A percentile compares a stretch with the other conserved stretches of the same genome.
These are phyloP conservation scores for Cryptococcus sp. DNA, from an alignment of 1,284 basidiomycete genomes.

Conservation along the genomic window DNA sequence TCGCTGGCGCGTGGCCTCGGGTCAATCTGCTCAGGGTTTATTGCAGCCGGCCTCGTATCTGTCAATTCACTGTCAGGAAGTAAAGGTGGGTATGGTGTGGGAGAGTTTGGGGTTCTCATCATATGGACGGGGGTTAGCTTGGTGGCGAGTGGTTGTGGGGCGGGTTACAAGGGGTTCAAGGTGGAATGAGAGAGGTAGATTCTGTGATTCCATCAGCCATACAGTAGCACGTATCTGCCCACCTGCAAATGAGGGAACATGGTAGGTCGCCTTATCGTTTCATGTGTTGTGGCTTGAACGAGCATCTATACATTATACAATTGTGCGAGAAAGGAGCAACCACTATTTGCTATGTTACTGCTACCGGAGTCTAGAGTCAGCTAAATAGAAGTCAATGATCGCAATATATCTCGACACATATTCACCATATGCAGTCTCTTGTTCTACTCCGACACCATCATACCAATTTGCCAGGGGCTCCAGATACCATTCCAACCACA, in stretches of 20 bases:
- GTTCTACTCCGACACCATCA: conserved; percentile 5
- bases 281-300: too few species aligned
- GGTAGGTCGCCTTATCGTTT: too few species aligned
- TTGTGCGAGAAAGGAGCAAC: not conserved
- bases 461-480: conserved; percentile 32
- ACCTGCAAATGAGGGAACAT: too few species aligned
- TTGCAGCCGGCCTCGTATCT: conserved; percentile 30
- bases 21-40: conserved; percentile 32
- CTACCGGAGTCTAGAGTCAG: too few species aligned
- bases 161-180: conserved; percentile 30
- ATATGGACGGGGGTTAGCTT: conserved; percentile 31
- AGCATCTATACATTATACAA: too few species aligned
- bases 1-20: conserved; percentile 32
- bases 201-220: not conserved
- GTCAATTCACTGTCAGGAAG: conserved; percentile 14
- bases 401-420: not conserved
- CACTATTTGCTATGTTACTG: too few species aligned
- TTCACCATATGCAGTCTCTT: not conserved
- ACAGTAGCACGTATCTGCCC: too few species aligned
- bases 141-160: conserved; percentile 24
- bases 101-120: conserved; percentile 29
- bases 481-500: conserved; percentile 29
- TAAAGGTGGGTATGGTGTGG: conserved; percentile 29
- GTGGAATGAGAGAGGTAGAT: conserved; percentile 15
- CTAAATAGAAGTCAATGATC: not conserved